Evolutionary conservation across 2,329 filamentous ascomycete genomes (phyloP), one percentile per base, ranked within the genome.

Genomic region (Sporothrix luriei): DNA sequence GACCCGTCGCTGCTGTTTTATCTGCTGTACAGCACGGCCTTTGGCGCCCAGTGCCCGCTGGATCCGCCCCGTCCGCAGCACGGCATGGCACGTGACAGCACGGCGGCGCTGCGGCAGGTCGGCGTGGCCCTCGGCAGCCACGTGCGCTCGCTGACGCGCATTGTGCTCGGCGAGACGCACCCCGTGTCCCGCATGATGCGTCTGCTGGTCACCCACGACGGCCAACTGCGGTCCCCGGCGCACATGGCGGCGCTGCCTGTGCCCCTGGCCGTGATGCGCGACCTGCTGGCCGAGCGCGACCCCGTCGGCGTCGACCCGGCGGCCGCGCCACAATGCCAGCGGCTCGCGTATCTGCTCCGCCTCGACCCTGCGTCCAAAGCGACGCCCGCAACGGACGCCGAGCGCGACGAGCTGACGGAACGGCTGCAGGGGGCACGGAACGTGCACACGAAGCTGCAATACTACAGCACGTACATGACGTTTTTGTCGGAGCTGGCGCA

Each of bases 1-100:
- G 75, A 76, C 61, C 72, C 71, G 21, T 57, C 73, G 7, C 68
- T 76, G 33, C 72, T 76, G 54, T 75, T 72, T 51, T 71, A 74
- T 46, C 59, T 76, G 48, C 69, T 72, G 11, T 62, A 55, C 68
- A 71, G 69, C 68, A 71, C 70, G 19, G 52, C 70, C 52, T 59
- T 69, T 67, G 62, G 61, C 61, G 49, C 24, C 5, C 24, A 4
- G 21, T 62, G 57, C 21, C 38, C 57, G 11, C n/a, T 62, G 11
- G 57, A 62, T 13, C 57, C 2, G 2, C 57, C 57, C 4, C n/a
- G 38, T 1, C 9, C 40, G 33, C 33, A 33, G 33, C 33, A 33
- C 33, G 33, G 33, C 57, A 24, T 16, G 13, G 57, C 38, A 13
- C 57, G 38, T 6, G 57, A 62, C 21, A 62, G 57, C 13, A 69